Evolutionary conservation across 2,329 filamentous ascomycete genomes (phyloP).

Genomic region (Apiospora kogelbergensis): DNA sequence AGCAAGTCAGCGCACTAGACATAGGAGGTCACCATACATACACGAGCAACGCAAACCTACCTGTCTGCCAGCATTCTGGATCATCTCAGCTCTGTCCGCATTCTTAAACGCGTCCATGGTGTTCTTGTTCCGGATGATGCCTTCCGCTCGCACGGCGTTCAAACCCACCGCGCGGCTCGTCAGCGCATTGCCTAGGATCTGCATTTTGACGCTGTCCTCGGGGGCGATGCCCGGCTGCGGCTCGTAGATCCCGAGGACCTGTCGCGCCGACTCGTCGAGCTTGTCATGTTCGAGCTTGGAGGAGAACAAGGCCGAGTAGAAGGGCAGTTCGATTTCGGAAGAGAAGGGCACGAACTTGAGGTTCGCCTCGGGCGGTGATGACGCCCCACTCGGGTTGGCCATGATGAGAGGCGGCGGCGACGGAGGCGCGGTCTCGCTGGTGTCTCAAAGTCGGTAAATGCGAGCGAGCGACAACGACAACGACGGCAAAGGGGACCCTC

Average conservation of each 20-base stretch:
- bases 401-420: background rate
- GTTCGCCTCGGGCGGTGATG: background rate
- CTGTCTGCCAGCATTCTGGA: conserved; percentile 77
- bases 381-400: background rate
- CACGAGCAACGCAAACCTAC: conserved; percentile 58
- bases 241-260: conserved; percentile 86
- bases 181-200: conserved; percentile 84
- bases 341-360: conserved; percentile 76
- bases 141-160: conserved; percentile 79
- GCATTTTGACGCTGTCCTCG: conserved; percentile 81
- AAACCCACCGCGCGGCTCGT: conserved; percentile 76
- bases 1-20: background rate
- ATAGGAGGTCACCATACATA: background rate
- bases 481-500: background rate
- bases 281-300: conserved; percentile 95
- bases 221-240: conserved; percentile 70
- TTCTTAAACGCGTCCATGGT: conserved; percentile 91
- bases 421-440: background rate
- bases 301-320: conserved; percentile 88
- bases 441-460: background rate
- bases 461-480: background rate
- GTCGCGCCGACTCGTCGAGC: conserved; percentile 88
- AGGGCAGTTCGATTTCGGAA: conserved; percentile 92
- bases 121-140: conserved; percentile 94
- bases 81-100: conserved; percentile 74